Conservation (phyloP, 495 filamentous ascomycete genomes). For the Hyaloscypha variabilis region DNA sequence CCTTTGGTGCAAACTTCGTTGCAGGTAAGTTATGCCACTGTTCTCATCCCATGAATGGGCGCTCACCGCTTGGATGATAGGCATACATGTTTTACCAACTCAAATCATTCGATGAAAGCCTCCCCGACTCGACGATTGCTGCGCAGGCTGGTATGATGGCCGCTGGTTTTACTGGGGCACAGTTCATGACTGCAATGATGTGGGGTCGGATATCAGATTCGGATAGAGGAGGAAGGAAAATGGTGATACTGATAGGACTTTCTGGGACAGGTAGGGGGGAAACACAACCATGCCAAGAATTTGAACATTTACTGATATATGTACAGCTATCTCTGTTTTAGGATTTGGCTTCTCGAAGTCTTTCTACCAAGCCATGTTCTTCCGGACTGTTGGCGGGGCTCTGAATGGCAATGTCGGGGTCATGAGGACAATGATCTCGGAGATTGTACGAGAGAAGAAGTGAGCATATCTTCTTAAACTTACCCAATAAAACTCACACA, state of each 20-base stretch:
- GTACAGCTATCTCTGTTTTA: constrained; percentile 65
- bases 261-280: constrained; percentile 59
- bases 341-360: constrained; percentile 80
- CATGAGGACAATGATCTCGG: constrained; percentile 77
- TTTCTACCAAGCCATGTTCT: constrained; percentile 73
- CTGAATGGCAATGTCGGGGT: constrained; percentile 84
- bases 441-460: constrained; percentile 62
- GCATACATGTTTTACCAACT: constrained; percentile 82
- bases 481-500: background rate
- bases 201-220: constrained; percentile 80
- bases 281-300: no score
- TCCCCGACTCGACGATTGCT: constrained; percentile 69
- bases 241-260: constrained; percentile 75
- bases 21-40: constrained; percentile 44
- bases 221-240: constrained; percentile 70
- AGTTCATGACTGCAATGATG: constrained; percentile 82
- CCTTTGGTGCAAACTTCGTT: constrained; percentile 80
- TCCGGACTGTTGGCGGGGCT: constrained; percentile 70
- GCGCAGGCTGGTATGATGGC: constrained; percentile 77
- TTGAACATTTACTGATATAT: constrained; percentile 66
- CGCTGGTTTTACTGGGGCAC: constrained; percentile 77
- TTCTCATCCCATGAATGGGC: constrained; percentile 8
- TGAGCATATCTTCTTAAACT: constrained; percentile 48
- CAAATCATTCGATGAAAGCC: constrained; percentile 65
- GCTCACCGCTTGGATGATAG: constrained; percentile 32